A percentile compares a stretch with the other conserved stretches of the same genome.
Evolutionary conservation across 352 stramenopile species (phyloP).

Genomic region (Phytophthora sansomeana): DNA sequence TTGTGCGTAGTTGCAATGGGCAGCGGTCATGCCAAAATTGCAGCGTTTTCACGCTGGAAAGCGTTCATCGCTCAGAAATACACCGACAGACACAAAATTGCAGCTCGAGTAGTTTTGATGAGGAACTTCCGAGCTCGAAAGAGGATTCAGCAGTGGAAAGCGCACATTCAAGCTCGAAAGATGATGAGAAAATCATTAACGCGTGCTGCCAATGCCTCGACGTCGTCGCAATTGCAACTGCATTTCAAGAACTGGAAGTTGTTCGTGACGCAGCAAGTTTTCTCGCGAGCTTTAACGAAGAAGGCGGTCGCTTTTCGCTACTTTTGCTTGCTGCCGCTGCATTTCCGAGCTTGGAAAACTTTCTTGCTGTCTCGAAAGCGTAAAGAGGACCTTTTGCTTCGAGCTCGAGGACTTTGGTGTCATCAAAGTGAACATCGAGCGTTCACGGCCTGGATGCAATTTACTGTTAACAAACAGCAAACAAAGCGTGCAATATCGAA

Average conservation of each 20-base stretch:
- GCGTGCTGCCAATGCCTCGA: conserved; percentile 21
- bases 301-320: conserved; percentile 54
- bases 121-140: conserved; percentile 26
- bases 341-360: conserved; percentile 42
- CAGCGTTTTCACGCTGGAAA: conserved; percentile 26
- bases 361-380: conserved; percentile 19
- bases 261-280: conserved; percentile 19
- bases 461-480: conserved; percentile 9
- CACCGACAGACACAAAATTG: not conserved
- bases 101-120: conserved; percentile 3
- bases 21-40: conserved; percentile 7
- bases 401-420: conserved; percentile 38
- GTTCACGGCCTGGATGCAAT: conserved; percentile 44
- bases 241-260: conserved; percentile 44
- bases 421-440: conserved; percentile 46
- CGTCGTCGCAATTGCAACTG: conserved; percentile 8
- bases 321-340: conserved; percentile 42
- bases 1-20: conserved; percentile 13
- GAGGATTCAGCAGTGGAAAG: conserved; percentile 35
- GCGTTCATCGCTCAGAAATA: conserved; percentile 15
- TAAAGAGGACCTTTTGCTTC: conserved; percentile 28
- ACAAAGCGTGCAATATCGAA: conserved; percentile 23
- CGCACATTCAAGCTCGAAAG: conserved; percentile 24
- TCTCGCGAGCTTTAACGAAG: conserved; percentile 32
- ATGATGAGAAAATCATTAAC: conserved; percentile 31